phyloP scores from a whole-genome alignment of 169 alveolate genomes.

The Cardiosporidium cionae region DNA sequence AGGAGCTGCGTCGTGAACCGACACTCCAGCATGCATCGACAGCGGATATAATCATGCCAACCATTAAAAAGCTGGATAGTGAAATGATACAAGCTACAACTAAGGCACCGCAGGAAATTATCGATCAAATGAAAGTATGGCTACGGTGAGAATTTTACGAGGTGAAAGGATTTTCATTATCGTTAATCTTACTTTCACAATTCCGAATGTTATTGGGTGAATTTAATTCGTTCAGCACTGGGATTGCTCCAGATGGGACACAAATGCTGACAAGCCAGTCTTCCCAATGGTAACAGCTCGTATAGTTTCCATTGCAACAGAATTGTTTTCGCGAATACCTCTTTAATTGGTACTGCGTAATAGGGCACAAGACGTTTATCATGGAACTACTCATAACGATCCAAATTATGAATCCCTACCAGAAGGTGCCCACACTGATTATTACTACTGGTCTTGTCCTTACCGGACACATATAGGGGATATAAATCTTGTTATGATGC shows the following conservation, averaged over 20 bases:
- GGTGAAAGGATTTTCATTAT: not conserved
- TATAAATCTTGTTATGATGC: slow-evolving; percentile 51
- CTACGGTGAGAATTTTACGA: slow-evolving; percentile 1
- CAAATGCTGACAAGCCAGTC: slow-evolving; percentile 46
- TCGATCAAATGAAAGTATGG: slow-evolving; percentile 26
- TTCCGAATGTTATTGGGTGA: not conserved
- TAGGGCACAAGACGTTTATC: slow-evolving; percentile 49
- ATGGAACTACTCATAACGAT: slow-evolving; percentile 30
- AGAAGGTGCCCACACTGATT: slow-evolving; percentile 33
- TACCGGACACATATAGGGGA: slow-evolving; percentile 43
- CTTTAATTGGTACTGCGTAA: not conserved
- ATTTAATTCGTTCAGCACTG: slow-evolving; percentile 30
- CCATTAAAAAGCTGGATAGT: slow-evolving; percentile 6
- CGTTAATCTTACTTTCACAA: not conserved
- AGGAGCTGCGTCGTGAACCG: not conserved
- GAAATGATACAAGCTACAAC: not conserved
- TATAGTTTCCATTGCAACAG: not conserved
- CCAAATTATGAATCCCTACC: slow-evolving; percentile 35
- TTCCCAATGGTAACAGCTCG: slow-evolving; percentile 41
- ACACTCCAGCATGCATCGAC: not conserved
- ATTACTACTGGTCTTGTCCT: slow-evolving; percentile 45
- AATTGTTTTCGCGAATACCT: not conserved
- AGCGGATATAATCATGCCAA: not conserved
- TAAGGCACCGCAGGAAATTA: slow-evolving; percentile 22
- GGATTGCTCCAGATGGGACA: slow-evolving; percentile 50